Conservation (phyloP, 768 basidiomycete genomes). For the Mycena capillaripes region DNA sequence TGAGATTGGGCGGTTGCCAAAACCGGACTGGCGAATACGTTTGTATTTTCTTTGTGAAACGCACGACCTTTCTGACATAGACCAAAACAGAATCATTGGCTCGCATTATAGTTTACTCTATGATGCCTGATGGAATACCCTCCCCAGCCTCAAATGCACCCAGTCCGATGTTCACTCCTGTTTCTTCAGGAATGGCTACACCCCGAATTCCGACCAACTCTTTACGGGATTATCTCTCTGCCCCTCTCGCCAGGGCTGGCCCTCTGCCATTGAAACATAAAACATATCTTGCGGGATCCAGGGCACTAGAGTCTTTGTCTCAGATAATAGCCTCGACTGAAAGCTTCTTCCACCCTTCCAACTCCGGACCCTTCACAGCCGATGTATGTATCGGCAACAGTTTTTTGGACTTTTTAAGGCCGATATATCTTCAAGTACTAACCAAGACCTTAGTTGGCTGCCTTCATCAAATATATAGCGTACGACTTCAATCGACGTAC, state of each 20-base stretch:
- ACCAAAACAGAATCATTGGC: conserved; percentile 76
- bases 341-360: conserved; percentile 92
- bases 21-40: conserved; percentile 80
- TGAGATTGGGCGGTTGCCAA: conserved; percentile 80
- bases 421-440: conserved; percentile 6
- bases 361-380: conserved; percentile 86
- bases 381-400: conserved; percentile 63
- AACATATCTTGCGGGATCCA: conserved; percentile 85
- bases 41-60: conserved; percentile 25
- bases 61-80: conserved; percentile 15
- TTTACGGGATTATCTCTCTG: conserved; percentile 71
- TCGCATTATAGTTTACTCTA: conserved; percentile 90
- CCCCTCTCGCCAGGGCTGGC: conserved; percentile 64
- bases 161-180: conserved; percentile 83
- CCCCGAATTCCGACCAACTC: conserved; percentile 60
- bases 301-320: conserved; percentile 87
- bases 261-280: conserved; percentile 50
- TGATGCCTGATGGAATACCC: conserved; percentile 76
- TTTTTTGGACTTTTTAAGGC: background rate
- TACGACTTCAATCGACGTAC: conserved; percentile 89
- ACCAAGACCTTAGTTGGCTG: conserved; percentile 67
- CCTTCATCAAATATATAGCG: conserved; percentile 88
- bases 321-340: conserved; percentile 90
- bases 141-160: conserved; percentile 71
- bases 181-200: conserved; percentile 73